phyloP scores from a whole-genome alignment of 2,329 filamentous ascomycete genomes.

The Epichloe sibirici region DNA sequence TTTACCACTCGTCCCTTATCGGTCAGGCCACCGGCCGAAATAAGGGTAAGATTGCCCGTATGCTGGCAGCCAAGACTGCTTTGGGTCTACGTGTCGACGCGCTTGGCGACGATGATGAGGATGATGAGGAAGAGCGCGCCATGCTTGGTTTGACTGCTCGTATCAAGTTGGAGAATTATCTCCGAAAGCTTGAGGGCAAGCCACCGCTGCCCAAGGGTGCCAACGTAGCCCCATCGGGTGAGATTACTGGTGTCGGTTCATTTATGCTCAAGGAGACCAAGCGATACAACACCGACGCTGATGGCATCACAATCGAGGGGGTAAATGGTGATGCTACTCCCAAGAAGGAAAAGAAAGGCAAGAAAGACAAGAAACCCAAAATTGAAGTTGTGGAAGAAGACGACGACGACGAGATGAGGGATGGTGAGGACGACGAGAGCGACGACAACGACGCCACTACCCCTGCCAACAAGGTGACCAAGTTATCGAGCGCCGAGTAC shows the following conservation, averaged over 20 bases:
- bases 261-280: slow-evolving; percentile 86
- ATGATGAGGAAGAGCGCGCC: slow-evolving; percentile 81
- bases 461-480: slow-evolving; percentile 24
- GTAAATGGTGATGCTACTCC: slow-evolving; percentile 23
- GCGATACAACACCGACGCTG: slow-evolving; percentile 91
- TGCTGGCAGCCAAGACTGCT: slow-evolving; percentile 86
- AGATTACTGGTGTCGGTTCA: slow-evolving; percentile 53
- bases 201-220: slow-evolving; percentile 67
- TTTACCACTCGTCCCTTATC: slow-evolving; percentile 86
- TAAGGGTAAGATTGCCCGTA: slow-evolving; percentile 98
- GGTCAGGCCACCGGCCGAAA: slow-evolving; percentile 96
- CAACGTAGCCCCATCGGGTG: slow-evolving; percentile 62
- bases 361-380: slow-evolving; percentile 30
- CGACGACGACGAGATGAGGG: slow-evolving; percentile 32
- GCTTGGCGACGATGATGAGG: slow-evolving; percentile 43
- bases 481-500: slow-evolving; percentile 44
- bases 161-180: slow-evolving; percentile 61
- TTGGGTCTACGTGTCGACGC: slow-evolving; percentile 90
- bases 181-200: slow-evolving; percentile 79
- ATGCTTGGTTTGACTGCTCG: slow-evolving; percentile 64
- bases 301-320: slow-evolving; percentile 59
- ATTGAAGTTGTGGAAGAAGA: slow-evolving; percentile 28
- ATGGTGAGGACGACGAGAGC: slow-evolving; percentile 29
- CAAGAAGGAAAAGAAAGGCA: slow-evolving; percentile 30
- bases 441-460: slow-evolving; percentile 19